Base-by-base conservation (phyloP, 257 asterid genomes). In the Thymus quinquecostatus region DNA sequence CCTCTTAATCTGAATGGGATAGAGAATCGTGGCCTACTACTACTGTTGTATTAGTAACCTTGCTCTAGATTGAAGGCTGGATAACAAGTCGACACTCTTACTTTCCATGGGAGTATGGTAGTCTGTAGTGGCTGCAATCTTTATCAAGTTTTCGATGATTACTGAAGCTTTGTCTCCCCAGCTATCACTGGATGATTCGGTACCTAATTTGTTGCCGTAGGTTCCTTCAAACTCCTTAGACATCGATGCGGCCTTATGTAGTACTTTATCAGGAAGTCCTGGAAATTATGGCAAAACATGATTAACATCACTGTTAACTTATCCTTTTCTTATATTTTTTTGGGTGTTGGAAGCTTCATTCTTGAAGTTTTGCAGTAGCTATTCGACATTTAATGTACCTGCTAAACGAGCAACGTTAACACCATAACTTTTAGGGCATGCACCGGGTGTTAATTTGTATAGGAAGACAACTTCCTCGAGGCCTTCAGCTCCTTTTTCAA, bases 351-450 rank as follows among this genome's bases (percentile, higher is more conserved):
- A 64, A 51, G 66, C 54, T 32, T 71, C 4, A 63, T 32, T 71
- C 4, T 27, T 58, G 7, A 3, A 0, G 44, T 60, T 56, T 54
- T 71, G 27, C 8, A 12, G 14, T 10, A 45, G 43, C 45, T 21
- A 57, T 40, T 72, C 13, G 11, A 29, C 5, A 57, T 54, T 59
- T 28, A 29, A 77, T 81, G 73, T 75, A 91, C 99, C 97, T 66
- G 99, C 99, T 57, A 94, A 73, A 47, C 96, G 87, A 65, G 99
- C 99, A 76, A 94, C 97, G 68, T 94, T 94, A 73, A 91, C 96
- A 77, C 99, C 99, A 32, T 94, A 94, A 77, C 99, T 94, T 79
- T 88, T 89, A 62, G 99, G 99, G 84, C 99, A 94, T 80, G 97
- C 89, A 51, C 96, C 98, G 6, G 81, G 84, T 27, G 88, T 81